phyloP scores from a whole-genome alignment of 1,284 basidiomycete genomes.

The Microbotryum lychnidis-dioicae region DNA sequence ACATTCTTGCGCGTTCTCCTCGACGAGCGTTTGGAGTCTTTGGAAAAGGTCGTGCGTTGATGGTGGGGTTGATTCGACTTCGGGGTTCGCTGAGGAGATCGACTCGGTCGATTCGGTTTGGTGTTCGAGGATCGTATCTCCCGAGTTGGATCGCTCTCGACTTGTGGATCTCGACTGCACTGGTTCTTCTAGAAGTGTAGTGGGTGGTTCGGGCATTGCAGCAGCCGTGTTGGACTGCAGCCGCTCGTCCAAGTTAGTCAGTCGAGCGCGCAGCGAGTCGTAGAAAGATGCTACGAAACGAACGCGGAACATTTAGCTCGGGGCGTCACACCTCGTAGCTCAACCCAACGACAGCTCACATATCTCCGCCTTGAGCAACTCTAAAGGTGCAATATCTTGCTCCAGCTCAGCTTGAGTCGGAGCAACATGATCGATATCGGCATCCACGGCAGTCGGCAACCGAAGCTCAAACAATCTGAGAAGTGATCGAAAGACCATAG shows the following conservation, averaged over 20 bases:
- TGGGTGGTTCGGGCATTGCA: not conserved
- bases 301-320: not conserved
- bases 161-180: not conserved
- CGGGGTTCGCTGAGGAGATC: not conserved
- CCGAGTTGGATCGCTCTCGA: not conserved
- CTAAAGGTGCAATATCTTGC: not conserved
- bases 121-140: constrained; percentile 2
- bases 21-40: not conserved
- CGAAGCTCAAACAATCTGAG: constrained; percentile 21
- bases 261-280: not conserved
- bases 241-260: not conserved
- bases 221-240: not conserved
- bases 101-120: not conserved
- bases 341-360: not conserved
- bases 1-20: not conserved
- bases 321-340: no score
- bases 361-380: constrained; percentile 8
- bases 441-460: constrained; percentile 23
- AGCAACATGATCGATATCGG: constrained; percentile 8
- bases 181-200: not conserved
- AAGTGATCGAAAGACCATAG: not conserved
- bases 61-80: not conserved
- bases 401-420: not conserved
- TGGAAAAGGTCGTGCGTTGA: not conserved
- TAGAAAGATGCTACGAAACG: constrained; percentile 9